A percentile compares a stretch with the other conserved stretches of the same genome.
phyloP scores from a whole-genome alignment of 768 basidiomycete species.

The Kwoniella botswanensis region DNA sequence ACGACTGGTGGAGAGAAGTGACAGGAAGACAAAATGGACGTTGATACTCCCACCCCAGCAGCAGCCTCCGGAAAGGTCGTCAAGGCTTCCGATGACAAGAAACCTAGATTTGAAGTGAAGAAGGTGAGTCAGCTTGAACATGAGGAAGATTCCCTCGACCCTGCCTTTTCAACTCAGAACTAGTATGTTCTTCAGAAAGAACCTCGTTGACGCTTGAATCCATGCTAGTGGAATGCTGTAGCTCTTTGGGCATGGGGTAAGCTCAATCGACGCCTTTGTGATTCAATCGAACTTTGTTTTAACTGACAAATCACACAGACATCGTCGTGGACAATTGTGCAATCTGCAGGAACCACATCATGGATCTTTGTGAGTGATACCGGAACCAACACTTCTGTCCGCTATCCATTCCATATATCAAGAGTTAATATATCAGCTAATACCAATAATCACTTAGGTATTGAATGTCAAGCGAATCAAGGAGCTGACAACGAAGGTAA shows the following conservation, averaged over 20 bases:
- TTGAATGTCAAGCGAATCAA: slow-evolving; percentile 99
- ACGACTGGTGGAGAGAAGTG: background rate
- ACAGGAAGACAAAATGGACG: slow-evolving; percentile 34
- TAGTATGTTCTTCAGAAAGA: no score
- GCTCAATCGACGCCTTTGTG: slow-evolving; percentile 31
- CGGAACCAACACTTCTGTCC: background rate
- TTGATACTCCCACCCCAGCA: slow-evolving; percentile 37
- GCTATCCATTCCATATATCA: no score
- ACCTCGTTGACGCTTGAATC: background rate
- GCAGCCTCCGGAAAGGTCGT: slow-evolving; percentile 6
- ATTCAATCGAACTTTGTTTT: background rate
- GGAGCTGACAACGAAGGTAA: slow-evolving; percentile 86
- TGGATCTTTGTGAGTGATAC: slow-evolving; percentile 87
- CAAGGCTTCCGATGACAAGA: slow-evolving; percentile 64
- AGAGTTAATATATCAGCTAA: background rate
- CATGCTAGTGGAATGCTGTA: slow-evolving; percentile 95
- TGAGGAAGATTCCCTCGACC: background rate
- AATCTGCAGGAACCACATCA: slow-evolving; percentile 99
- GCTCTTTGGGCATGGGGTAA: slow-evolving; percentile 98
- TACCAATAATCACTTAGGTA: slow-evolving; percentile 66
- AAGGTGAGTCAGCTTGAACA: slow-evolving; percentile 68
- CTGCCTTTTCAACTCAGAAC: no score
- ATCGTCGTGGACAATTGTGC: slow-evolving; percentile 99
- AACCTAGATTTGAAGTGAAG: slow-evolving; percentile 91
- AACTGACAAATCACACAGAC: slow-evolving; percentile 64